These are phyloP conservation scores for Aspergillus leporis DNA, from an alignment of 495 filamentous ascomycete genomes.

Conservation along the genomic window DNA sequence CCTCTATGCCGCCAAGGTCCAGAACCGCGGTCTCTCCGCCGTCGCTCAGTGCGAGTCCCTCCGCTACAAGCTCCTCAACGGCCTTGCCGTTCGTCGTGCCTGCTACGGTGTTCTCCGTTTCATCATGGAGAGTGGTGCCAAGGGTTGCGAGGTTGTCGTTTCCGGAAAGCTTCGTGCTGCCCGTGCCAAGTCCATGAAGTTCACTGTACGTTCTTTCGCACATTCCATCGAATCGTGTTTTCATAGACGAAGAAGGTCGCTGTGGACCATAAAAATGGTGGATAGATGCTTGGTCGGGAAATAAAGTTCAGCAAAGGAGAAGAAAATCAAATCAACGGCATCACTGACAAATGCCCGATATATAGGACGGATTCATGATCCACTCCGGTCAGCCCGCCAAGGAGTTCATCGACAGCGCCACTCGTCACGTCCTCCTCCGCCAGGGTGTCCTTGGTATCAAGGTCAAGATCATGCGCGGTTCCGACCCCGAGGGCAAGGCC, in stretches of 20 bases:
- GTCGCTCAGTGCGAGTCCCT: constrained; percentile 99
- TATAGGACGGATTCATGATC: constrained; percentile 99
- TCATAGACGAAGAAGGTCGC: neutral
- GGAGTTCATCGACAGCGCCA: constrained; percentile 98
- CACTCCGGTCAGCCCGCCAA: constrained; percentile 99
- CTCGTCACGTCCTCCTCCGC: constrained; percentile 97
- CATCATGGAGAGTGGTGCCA: constrained; percentile 99
- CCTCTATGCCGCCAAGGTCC: constrained; percentile 99
- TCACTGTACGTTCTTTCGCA: constrained; percentile 67
- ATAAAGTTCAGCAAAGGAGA: neutral
- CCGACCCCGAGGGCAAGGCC: constrained; percentile 98
- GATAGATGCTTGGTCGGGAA: neutral
- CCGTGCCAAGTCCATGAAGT: constrained; percentile 99
- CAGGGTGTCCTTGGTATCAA: constrained; percentile 99
- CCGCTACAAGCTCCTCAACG: constrained; percentile 99
- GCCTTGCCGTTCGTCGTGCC: constrained; percentile 92
- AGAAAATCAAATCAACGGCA: neutral
- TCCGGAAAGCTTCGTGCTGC: constrained; percentile 98
- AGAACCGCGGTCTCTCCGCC: constrained; percentile 98
- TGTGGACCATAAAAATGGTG: neutral
- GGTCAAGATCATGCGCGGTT: constrained; percentile 99
- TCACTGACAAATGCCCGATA: constrained; percentile 10
- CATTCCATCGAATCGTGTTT: neutral
- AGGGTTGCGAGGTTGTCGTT: constrained; percentile 99
- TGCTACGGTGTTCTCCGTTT: constrained; percentile 99